Base-by-base conservation (phyloP, 192 early-diverging fungal species). In the Coemansia aciculifera region DNA sequence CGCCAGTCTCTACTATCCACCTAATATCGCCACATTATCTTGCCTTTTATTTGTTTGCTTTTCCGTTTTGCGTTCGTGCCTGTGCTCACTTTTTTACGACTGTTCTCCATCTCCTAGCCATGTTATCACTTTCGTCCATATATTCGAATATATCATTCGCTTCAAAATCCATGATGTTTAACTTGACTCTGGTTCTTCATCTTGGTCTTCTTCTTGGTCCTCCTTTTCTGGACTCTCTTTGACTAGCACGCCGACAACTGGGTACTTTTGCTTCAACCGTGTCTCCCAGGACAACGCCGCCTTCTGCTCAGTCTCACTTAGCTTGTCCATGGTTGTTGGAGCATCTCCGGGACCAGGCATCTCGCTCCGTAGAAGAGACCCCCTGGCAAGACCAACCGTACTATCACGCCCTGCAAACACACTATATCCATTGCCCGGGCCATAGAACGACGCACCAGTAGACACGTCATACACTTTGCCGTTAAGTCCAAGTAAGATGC, bases 361-460 rank as follows among this genome's bases (percentile, higher is more conserved):
- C 81, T 92, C 87, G 2, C 84, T 78, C 42, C 71, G 73, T 64
- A 93, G 89, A 67, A 97, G 93, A 31, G 94, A 94, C 56, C 91
- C 84, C 72, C 91, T 92, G 34, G 94, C 90, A 51, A 97, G 76
- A 2, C 93, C 92, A 44, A 92, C 85, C 21, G 93, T 94, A 12
- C 94, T 92, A 78, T 97, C 95, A 36, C 89, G 88, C 4, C 95
- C 95, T 9, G 94, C 92, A 87, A 95, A 95, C 83, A 94, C 90
- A 32, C 86, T 90, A 71, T 97, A 97, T 39, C 88, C 89, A 9
- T 90, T 90, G 15, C 62, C 76, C 59, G 93, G 93, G 0, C 95
- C 93, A 75, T 97, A 97, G 74, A 95, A 95, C 51, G 79, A 83
- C n/a, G 85, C 73, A 11, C 91, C 91, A 9, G 79, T 69, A 2